These are phyloP conservation scores for Isochrysis galbana DNA, from an alignment of 78 protist genomes.

Conservation along the genomic window DNA sequence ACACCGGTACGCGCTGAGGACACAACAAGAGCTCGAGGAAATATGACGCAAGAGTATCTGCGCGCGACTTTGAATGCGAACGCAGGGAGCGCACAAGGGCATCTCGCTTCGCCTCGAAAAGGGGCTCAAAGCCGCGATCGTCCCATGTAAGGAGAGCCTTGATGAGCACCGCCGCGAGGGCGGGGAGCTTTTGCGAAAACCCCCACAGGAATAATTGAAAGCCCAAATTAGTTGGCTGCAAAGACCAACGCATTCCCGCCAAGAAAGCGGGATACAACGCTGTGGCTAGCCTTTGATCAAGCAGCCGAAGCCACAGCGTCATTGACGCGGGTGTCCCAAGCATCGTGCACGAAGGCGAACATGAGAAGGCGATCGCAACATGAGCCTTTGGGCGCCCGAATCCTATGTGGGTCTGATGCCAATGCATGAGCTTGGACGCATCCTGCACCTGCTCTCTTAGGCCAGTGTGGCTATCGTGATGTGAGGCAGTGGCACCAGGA, in stretches of 20 bases:
- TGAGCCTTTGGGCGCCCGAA: neutral
- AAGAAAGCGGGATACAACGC: neutral
- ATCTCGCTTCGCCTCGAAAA: neutral
- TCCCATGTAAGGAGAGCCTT: neutral
- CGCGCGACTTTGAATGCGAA: too few species aligned
- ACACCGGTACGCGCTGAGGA: too few species aligned
- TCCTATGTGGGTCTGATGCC: neutral
- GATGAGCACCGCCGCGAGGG: neutral
- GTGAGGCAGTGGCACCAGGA: too few species aligned
- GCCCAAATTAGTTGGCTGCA: neutral
- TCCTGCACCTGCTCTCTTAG: too few species aligned
- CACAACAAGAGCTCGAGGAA: too few species aligned
- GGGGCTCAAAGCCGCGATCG: neutral
- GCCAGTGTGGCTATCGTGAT: too few species aligned
- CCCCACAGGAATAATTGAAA: neutral
- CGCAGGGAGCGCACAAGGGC: neutral
- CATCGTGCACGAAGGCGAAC: neutral
- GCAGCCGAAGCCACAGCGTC: neutral
- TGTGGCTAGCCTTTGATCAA: neutral
- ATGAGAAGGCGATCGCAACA: neutral
- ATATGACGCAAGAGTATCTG: too few species aligned
- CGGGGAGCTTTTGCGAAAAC: neutral
- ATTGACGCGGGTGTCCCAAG: neutral
- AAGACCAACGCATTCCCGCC: neutral
- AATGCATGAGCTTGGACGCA: neutral